Percentiles rank a stretch among this genome's conserved stretches.
phyloP scores from a whole-genome alignment of 73 alveolate species.

The Stentor roeselii region DNA sequence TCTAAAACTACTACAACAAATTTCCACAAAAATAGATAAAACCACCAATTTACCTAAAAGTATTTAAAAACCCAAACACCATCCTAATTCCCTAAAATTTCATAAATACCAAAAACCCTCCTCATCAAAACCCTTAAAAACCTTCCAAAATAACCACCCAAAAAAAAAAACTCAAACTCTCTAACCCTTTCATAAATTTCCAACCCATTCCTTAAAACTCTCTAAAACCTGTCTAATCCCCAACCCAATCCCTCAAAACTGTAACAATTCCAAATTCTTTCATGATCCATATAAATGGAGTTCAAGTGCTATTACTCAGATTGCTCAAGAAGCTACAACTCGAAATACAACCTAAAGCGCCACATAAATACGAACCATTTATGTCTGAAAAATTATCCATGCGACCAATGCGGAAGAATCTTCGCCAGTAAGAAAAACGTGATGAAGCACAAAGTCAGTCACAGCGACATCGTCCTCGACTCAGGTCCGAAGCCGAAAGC shows the following conservation, averaged over 20 bases:
- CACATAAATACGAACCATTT: conserved; percentile 11
- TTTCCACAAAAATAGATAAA: too few relatives aligned
- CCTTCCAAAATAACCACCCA: too few relatives aligned
- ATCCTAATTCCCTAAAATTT: too few relatives aligned
- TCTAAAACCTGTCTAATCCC: not conserved
- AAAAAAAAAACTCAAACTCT: too few relatives aligned
- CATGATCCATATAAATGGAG: not conserved
- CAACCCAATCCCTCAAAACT: not conserved
- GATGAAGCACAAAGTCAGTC: not conserved
- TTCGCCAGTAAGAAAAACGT: conserved; percentile 12
- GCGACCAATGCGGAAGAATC: not conserved
- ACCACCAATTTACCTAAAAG: too few relatives aligned
- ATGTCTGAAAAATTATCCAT: not conserved
- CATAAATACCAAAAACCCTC: too few relatives aligned
- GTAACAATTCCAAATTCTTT: too few relatives aligned
- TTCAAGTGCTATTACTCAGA: conserved; percentile 17
- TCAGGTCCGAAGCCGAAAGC: not conserved
- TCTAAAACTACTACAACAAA: too few relatives aligned
- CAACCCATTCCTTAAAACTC: not conserved
- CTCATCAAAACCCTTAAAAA: too few relatives aligned
- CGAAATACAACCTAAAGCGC: conserved; percentile 24
- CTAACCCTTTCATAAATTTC: too few relatives aligned
- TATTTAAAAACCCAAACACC: too few relatives aligned
- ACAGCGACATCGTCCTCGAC: not conserved
- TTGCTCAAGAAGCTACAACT: not conserved